Evolutionary conservation across 805 yeast species (phyloP).

Genomic region (Kregervanrija fluxuum): DNA sequence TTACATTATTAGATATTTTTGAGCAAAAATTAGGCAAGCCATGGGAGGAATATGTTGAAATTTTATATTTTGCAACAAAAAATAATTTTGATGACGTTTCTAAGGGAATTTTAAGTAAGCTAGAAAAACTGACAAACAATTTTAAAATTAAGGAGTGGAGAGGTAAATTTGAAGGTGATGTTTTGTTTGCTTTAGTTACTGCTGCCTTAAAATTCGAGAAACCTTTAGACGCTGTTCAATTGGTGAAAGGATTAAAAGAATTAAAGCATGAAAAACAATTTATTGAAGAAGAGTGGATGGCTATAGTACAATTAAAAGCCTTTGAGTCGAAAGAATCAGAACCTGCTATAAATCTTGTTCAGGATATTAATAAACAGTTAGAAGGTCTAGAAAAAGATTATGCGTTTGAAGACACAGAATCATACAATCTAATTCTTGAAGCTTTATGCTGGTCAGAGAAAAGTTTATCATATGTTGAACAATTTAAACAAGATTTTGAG

Average conservation of each 20-base stretch:
- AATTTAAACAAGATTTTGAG: slow-evolving; percentile 24
- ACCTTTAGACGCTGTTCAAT: slow-evolving; percentile 11
- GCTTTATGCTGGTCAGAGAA: slow-evolving; percentile 24
- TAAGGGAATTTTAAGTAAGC: slow-evolving; percentile 11
- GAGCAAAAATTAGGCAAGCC: slow-evolving; percentile 15
- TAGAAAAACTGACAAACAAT: slow-evolving; percentile 11
- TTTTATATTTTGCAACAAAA: slow-evolving; percentile 24
- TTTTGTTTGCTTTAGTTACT: slow-evolving; percentile 19
- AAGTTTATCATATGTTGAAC: slow-evolving; percentile 18
- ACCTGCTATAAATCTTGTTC: slow-evolving; percentile 26
- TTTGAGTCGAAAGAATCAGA: slow-evolving; percentile 8
- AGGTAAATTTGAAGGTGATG: slow-evolving; percentile 18
- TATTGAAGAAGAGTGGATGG: slow-evolving; percentile 20
- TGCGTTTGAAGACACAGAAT: slow-evolving; percentile 15
- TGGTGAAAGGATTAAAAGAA: slow-evolving; percentile 10
- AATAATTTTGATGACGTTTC: slow-evolving; percentile 22
- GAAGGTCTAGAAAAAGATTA: slow-evolving; percentile 11
- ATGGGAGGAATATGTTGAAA: slow-evolving; percentile 21
- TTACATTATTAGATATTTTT: slow-evolving; percentile 13
- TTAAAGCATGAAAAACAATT: slow-evolving; percentile 9
- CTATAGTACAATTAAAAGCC: slow-evolving; percentile 18
- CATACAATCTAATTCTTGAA: slow-evolving; percentile 21
- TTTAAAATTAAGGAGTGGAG: slow-evolving; percentile 14
- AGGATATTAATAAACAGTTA: slow-evolving; percentile 11
- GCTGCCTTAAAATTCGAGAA: slow-evolving; percentile 19